Base-by-base conservation (phyloP, 768 basidiomycete species). In the Lactarius sp. region DNA sequence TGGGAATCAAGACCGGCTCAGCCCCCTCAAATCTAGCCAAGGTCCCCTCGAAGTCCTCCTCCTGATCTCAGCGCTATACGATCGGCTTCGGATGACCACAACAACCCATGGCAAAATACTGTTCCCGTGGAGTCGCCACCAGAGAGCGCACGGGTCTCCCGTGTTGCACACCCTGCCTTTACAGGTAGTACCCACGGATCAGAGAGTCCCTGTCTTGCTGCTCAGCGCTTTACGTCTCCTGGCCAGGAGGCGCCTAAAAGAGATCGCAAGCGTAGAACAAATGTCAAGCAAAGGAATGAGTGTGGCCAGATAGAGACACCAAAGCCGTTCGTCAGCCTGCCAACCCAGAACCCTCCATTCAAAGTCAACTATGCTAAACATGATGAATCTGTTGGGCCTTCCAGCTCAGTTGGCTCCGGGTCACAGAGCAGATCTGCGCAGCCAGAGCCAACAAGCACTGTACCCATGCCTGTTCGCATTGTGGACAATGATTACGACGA, bases 401-500 rank as follows among this genome's bases (percentile, higher is more conserved):
- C 78, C 61, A 88, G 87, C 71, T 89, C 88, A 8, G 83, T 81
- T 62, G 82, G 83, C 14, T 84, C 84, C 1, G 70, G 68, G 20
- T 71, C 71, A 18, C 82, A 83, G 44, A 78, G 73, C 57, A 77
- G 87, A 34, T 89, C 87, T 1, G 77, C 85, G 46, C 88, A 88
- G 68, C 88, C 87, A 2, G 88, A 86, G 36, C 88, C 89, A 1
- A 89, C 83, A 2, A 83, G 80, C 61, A 81, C 79, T 20, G 80
- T 81, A 7, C 81, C 84, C 41, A 81, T 84, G 18, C 85, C 87
- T 7, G 78, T 84, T 12, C 81, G 94, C 7, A 76, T 83, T 1
- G 81, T 95, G 18, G 93, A 97, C 70, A 94, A 98, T 68, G 90
- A 97, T 69, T 97, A 97, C 69, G 94, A 98, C 69, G 94, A 94